Percentiles rank a stretch among this genome's conserved stretches.
Evolutionary conservation across 1,139 yeast species (phyloP).

Genomic region (Trichomonascaceae sp.): DNA sequence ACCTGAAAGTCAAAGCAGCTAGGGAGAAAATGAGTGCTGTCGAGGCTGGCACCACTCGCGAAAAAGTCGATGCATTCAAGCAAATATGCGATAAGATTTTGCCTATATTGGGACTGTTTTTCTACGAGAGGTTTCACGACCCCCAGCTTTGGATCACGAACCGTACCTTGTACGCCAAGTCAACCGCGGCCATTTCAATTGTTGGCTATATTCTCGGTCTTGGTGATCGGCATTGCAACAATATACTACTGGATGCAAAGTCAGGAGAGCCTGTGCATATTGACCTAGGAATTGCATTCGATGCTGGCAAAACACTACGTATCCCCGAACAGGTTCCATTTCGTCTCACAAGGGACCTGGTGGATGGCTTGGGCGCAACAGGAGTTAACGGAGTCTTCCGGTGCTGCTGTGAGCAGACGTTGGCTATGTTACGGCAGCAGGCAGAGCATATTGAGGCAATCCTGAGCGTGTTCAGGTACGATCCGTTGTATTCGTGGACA

Average conservation of each 20-base stretch:
- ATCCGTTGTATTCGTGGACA: constrained; percentile 87
- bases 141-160: constrained; percentile 57
- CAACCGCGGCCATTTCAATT: constrained; percentile 75
- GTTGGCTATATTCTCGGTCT: constrained; percentile 80
- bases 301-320: constrained; percentile 62
- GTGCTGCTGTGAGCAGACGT: constrained; percentile 60
- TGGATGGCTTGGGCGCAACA: constrained; percentile 83
- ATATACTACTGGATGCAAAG: constrained; percentile 61
- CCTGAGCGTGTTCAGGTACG: constrained; percentile 76
- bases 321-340: constrained; percentile 94
- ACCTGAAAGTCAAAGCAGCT: constrained; percentile 42
- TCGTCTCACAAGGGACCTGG: constrained; percentile 75
- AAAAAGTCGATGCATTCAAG: constrained; percentile 38
- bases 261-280: constrained; percentile 93
- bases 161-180: constrained; percentile 55
- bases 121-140: constrained; percentile 47
- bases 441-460: constrained; percentile 64
- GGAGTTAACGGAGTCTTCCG: constrained; percentile 70
- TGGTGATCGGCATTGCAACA: constrained; percentile 92
- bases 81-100: constrained; percentile 38
- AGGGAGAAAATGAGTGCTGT: constrained; percentile 49
- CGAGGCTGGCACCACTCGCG: constrained; percentile 34
- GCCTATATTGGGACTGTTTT: constrained; percentile 63
- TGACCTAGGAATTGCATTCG: constrained; percentile 93
- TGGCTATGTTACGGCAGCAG: constrained; percentile 53